phyloP scores from a whole-genome alignment of 2,329 filamentous ascomycete species.

The Venturia effusa region DNA sequence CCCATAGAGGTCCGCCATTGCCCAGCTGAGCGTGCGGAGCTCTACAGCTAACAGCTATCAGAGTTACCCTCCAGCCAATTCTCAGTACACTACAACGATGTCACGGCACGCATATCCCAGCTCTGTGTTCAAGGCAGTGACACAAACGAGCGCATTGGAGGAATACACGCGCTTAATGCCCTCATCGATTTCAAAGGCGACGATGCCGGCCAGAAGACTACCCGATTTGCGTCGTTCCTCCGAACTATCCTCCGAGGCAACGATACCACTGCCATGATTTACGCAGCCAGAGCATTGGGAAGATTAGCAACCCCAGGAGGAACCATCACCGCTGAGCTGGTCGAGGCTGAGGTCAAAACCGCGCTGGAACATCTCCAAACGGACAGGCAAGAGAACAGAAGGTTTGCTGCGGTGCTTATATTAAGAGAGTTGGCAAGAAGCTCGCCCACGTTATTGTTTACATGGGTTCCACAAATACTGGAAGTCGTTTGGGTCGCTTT shows the following conservation, averaged over 20 bases:
- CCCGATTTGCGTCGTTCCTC: conserved; percentile 84
- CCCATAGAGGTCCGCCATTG: conserved; percentile 32
- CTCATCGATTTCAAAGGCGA: conserved; percentile 95
- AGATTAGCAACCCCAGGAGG: conserved; percentile 87
- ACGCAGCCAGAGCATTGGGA: conserved; percentile 79
- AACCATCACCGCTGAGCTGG: conserved; percentile 85
- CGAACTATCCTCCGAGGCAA: conserved; percentile 81
- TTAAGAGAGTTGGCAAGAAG: conserved; percentile 84
- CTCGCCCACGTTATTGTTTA: conserved; percentile 90
- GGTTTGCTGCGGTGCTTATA: conserved; percentile 86
- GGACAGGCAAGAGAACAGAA: conserved; percentile 82
- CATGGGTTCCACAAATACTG: conserved; percentile 89
- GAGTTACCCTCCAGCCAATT: conserved; percentile 79
- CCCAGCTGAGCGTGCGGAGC: conserved; percentile 12
- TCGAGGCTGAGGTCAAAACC: conserved; percentile 93
- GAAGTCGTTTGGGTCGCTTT: conserved; percentile 94
- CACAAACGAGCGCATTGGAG: conserved; percentile 78
- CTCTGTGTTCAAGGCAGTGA: conserved; percentile 81
- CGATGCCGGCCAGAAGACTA: conserved; percentile 86
- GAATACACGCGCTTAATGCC: conserved; percentile 81
- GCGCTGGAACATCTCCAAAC: conserved; percentile 95
- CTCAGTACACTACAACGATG: conserved; percentile 54
- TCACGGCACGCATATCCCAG: conserved; percentile 54
- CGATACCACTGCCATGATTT: conserved; percentile 81
- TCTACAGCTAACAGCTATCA: conserved; percentile 21